Evolutionary conservation across 768 basidiomycete genomes (phyloP).

Genomic region (Agaricus sinodeliciosus): DNA sequence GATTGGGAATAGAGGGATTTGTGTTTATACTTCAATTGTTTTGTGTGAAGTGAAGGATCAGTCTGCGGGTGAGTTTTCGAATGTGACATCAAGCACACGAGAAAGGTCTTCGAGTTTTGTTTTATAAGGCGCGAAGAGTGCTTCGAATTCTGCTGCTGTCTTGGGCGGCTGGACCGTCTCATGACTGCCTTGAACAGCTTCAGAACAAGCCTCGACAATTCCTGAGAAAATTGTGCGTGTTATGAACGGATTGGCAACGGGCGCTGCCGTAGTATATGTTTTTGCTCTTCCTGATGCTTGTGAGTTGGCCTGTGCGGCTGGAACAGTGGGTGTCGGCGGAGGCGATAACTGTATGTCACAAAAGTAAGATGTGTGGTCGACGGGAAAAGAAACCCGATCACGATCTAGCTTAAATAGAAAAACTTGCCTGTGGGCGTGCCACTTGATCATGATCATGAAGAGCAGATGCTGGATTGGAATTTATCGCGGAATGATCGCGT

Average conservation of each 20-base stretch:
- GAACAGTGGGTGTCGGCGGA: not conserved
- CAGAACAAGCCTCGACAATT: not conserved
- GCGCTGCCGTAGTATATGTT: not conserved
- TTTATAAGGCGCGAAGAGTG: constrained; percentile 16
- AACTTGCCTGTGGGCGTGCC: not conserved
- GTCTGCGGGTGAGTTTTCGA: no score
- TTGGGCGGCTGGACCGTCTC: not conserved
- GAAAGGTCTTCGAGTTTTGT: constrained; percentile 11
- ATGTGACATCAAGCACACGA: constrained; percentile 11
- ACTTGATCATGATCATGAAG: not conserved
- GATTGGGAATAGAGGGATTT: no score
- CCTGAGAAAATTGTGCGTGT: not conserved
- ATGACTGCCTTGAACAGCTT: not conserved
- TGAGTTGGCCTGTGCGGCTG: not conserved
- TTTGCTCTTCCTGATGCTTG: not conserved
- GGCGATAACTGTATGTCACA: not conserved
- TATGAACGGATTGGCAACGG: not conserved
- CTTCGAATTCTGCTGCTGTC: constrained; percentile 16
- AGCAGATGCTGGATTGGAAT: not conserved
- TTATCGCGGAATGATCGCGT: not conserved
- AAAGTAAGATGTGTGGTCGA: no score
- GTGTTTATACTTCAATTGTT: no score
- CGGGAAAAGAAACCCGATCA: not conserved
- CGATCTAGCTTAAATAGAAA: not conserved
- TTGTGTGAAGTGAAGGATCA: no score